Evolutionary conservation across 305 asterid genomes (phyloP), one percentile per base, ranked within the genome.

Genomic region (Striga hermonthica): DNA sequence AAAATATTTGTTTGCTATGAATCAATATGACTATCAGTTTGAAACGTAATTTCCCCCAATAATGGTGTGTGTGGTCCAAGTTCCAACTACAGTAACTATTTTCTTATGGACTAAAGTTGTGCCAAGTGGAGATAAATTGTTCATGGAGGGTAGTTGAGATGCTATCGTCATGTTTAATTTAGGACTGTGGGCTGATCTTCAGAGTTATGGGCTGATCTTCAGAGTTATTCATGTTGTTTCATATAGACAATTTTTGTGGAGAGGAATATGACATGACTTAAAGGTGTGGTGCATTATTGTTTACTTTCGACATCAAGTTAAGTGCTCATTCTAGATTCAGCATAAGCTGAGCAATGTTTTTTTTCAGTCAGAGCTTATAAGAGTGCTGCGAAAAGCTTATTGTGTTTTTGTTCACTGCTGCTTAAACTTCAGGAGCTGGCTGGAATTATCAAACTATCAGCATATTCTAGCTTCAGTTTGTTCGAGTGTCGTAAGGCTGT

Each of bases 401-500:
- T 56, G 34, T 22, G 71, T 62, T 11, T 65, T 40, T 56, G 75
- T 61, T 57, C 53, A 14, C 7, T 1, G 1, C 31, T 65, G 31
- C 56, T 65, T 70, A 36, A 55, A 52, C 72, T 76, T 68, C 87
- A 93, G 99, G 99, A 90, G 84, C 96, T 93, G 62, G 89, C 96
- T 28, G 97, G 95, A 72, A 85, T 93, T 81, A 93, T 93, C 72
- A 90, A 86, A 76, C 77, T 93, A 83, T 75, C 95, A 28, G 76
- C 96, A 45, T 81, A 84, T 79, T 84, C 90, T 72, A 85, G 99
- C 92, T 93, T 93, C 81, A 82, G 95, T 77, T 77, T 93, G 69
- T 90, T 90, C 14, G 99, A 93, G 77, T 90, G 96, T 75, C 96
- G 95, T 44, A 93, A 90, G 78, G 90, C 89, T 73, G 92, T 81